Evolutionary conservation across 2,329 filamentous ascomycete species (phyloP).

Genomic region (Hypoxylon sp.): DNA sequence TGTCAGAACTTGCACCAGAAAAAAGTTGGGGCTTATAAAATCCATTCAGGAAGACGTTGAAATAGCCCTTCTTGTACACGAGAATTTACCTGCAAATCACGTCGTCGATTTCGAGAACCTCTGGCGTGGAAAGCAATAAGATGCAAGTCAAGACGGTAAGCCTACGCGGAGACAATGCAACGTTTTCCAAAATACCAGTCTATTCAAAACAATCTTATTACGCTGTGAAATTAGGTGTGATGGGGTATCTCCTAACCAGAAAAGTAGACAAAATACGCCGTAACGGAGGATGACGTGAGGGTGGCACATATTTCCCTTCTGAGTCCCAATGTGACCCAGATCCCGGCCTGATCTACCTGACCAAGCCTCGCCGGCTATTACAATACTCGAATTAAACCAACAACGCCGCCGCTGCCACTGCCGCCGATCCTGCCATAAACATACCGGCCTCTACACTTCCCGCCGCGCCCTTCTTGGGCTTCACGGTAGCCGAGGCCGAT

Average conservation of each 20-base stretch:
- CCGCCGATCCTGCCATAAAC: slow-evolving; percentile 14
- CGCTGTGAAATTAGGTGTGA: neutral
- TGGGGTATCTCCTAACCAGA: slow-evolving; percentile 1
- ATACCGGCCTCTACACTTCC: slow-evolving; percentile 3
- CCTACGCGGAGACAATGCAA: neutral
- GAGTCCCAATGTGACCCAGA: neutral
- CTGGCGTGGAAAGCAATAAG: neutral
- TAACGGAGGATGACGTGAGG: neutral
- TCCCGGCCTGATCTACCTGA: neutral
- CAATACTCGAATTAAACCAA: slow-evolving; percentile 1
- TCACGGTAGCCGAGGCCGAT: slow-evolving; percentile 7
- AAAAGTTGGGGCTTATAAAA: too few relatives aligned
- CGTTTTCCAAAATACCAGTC: neutral
- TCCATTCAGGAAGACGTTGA: neutral
- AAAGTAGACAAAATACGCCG: neutral
- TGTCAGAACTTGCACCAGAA: too few relatives aligned
- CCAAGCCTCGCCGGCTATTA: neutral
- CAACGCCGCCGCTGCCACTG: slow-evolving; percentile 7
- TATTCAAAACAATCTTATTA: neutral
- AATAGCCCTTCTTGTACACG: neutral
- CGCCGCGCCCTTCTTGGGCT: slow-evolving; percentile 2
- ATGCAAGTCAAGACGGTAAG: neutral
- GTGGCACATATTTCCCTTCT: neutral
- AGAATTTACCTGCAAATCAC: neutral
- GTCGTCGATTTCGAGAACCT: neutral